A percentile compares a stretch with the other conserved stretches of the same genome.
phyloP scores from a whole-genome alignment of 78 protist genomes.

The Dictyostelium capitatum region DNA sequence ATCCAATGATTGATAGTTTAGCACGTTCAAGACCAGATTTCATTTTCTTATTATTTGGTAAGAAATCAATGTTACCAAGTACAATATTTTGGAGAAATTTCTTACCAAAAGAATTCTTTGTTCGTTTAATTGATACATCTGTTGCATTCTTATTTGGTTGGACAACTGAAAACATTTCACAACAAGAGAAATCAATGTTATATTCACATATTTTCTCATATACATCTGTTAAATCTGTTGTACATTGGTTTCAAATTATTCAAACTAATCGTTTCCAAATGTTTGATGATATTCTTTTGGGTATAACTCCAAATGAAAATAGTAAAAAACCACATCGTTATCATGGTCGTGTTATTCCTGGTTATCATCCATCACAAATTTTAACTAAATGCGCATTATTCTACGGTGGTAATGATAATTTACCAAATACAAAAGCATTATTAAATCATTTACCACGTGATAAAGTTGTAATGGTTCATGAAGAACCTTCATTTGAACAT shows the following conservation, averaged over 20 bases:
- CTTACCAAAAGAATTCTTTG: constrained; percentile 56
- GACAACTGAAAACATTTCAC: constrained; percentile 5
- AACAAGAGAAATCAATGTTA: constrained; percentile 58
- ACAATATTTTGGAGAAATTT: constrained; percentile 81
- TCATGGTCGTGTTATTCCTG: constrained; percentile 70
- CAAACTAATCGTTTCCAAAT: constrained; percentile 80
- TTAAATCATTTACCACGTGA: constrained; percentile 51
- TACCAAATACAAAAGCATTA: constrained; percentile 68
- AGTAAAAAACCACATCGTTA: constrained; percentile 52
- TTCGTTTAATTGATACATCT: constrained; percentile 24
- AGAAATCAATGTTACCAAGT: constrained; percentile 64
- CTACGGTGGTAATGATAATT: constrained; percentile 81
- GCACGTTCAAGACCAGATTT: constrained; percentile 77
- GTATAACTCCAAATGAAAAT: constrained; percentile 61
- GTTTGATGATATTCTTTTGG: constrained; percentile 80
- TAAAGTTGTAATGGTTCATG: constrained; percentile 50
- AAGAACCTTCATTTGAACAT: constrained; percentile 78
- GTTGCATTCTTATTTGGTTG: constrained; percentile 80
- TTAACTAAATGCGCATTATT: constrained; percentile 77
- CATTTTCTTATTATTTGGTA: constrained; percentile 79
- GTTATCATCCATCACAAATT: constrained; percentile 62
- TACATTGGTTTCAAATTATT: constrained; percentile 87
- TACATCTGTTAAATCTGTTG: constrained; percentile 69
- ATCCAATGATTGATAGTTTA: constrained; percentile 70
- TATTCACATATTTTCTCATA: constrained; percentile 70